Evolutionary conservation across 192 early-diverging fungal genomes (phyloP).

Genomic region (Entophlyctis luteolus): DNA sequence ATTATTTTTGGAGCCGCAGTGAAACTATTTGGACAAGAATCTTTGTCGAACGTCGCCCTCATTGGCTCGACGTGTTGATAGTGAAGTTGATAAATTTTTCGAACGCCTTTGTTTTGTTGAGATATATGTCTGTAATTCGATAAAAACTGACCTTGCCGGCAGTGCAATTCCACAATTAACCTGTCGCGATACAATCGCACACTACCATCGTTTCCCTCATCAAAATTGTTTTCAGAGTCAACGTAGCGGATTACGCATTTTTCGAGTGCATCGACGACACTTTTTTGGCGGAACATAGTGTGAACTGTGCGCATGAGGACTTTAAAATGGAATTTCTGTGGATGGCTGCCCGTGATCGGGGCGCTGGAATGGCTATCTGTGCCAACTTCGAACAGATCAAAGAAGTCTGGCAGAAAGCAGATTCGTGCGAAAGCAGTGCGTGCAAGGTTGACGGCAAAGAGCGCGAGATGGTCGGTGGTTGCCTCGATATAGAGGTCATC

Average conservation of each 20-base stretch:
- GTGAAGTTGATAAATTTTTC: conserved; percentile 41
- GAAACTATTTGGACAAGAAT: conserved; percentile 26
- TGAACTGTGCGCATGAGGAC: too few relatives aligned
- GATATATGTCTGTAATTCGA: not conserved
- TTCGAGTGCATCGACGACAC: conserved; percentile 32
- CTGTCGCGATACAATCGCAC: conserved; percentile 20
- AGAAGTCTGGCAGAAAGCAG: conserved; percentile 57
- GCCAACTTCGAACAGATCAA: conserved; percentile 53
- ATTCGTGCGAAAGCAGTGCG: conserved; percentile 62
- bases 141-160: conserved; percentile 32
- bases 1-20: conserved; percentile 33
- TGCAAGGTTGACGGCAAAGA: conserved; percentile 65
- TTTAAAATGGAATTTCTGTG: too few relatives aligned
- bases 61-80: conserved; percentile 34
- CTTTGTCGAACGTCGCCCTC: conserved; percentile 31
- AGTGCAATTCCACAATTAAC: conserved; percentile 35
- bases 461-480: conserved; percentile 23
- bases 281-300: too few relatives aligned
- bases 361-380: too few relatives aligned
- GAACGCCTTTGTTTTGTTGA: conserved; percentile 24
- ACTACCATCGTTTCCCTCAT: not conserved
- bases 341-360: too few relatives aligned
- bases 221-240: not conserved
- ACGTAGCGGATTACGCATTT: conserved; percentile 27
- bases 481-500: conserved; percentile 62